These are phyloP conservation scores for Fusarium nisikadoi DNA, from an alignment of 2,329 filamentous ascomycete species.

Conservation along the genomic window DNA sequence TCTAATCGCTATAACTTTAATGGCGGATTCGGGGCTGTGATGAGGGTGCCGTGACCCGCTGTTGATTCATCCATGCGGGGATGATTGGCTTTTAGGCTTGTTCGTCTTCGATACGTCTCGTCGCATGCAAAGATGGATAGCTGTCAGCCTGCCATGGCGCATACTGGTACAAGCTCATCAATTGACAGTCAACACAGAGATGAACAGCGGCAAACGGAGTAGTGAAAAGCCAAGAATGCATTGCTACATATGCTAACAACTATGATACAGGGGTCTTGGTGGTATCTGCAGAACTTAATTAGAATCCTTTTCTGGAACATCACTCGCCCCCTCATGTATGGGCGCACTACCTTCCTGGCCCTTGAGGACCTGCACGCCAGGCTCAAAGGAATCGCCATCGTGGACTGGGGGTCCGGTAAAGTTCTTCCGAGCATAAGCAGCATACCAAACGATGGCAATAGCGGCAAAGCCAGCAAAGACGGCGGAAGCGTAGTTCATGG, in stretches of 20 bases:
- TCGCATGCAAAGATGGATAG: neutral
- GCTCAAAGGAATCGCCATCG: slow-evolving; percentile 12
- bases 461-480: slow-evolving; percentile 71
- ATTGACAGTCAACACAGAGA: neutral
- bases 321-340: slow-evolving; percentile 9
- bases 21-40: neutral
- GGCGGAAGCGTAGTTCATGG: slow-evolving; percentile 75
- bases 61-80: neutral
- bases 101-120: neutral
- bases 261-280: slow-evolving; percentile 11
- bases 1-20: neutral
- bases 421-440: slow-evolving; percentile 69
- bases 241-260: slow-evolving; percentile 20
- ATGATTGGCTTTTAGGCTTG: neutral
- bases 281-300: slow-evolving; percentile 14
- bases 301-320: slow-evolving; percentile 31
- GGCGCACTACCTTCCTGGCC: slow-evolving; percentile 20
- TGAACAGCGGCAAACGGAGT: neutral
- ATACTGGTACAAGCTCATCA: neutral
- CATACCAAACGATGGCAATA: slow-evolving; percentile 72
- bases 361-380: slow-evolving; percentile 36
- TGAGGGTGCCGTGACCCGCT: neutral
- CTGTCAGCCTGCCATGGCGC: neutral
- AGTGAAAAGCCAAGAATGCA: neutral
- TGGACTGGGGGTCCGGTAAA: slow-evolving; percentile 65